Percentiles rank a stretch among this genome's conserved stretches.
Conservation (phyloP, 257 asterid species). For the Jacaranda copaia region DNA sequence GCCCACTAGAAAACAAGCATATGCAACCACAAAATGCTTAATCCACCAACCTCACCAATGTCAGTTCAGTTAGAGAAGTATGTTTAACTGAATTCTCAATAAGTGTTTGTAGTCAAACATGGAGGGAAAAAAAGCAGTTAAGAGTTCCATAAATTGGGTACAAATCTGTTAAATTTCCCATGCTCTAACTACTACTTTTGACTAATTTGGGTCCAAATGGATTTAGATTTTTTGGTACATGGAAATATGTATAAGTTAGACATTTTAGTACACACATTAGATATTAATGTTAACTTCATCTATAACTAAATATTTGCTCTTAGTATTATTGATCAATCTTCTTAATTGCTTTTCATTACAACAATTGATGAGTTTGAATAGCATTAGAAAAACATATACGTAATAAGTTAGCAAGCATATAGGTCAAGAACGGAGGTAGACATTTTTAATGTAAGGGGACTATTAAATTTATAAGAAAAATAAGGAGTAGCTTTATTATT, state of each 20-base stretch:
- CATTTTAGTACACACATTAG: background rate
- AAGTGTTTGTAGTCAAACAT: background rate
- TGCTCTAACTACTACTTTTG: background rate
- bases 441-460: no score
- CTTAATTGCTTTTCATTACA: no score
- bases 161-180: background rate
- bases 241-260: background rate
- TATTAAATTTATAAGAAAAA: no score
- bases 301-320: no score
- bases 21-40: constrained; percentile 28
- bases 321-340: no score
- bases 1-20: background rate
- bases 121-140: background rate
- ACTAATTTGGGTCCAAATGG: background rate
- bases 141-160: background rate
- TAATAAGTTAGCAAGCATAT: no score
- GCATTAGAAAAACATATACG: no score
- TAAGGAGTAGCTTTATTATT: no score
- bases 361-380: no score
- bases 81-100: constrained; percentile 51
- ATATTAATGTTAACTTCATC: no score
- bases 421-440: no score
- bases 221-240: background rate
- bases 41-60: constrained; percentile 56
- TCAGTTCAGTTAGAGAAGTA: constrained; percentile 45